These are phyloP conservation scores for Mortierella sp. DNA, from an alignment of 371 early-diverging fungal genomes.

Conservation along the genomic window DNA sequence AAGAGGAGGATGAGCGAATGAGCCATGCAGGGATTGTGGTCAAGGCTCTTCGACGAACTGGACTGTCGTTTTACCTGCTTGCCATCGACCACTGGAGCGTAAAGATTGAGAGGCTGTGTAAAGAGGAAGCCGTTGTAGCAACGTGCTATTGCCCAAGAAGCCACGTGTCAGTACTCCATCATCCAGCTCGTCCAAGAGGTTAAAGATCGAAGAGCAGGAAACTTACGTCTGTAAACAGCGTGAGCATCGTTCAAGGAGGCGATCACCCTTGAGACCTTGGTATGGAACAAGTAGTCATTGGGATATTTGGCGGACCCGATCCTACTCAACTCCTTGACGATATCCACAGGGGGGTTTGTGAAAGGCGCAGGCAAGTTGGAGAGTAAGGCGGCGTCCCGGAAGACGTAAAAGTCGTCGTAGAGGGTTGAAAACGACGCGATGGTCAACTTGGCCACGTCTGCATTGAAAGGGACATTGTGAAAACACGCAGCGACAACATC, in stretches of 20 bases:
- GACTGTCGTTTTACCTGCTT: slow-evolving; percentile 24
- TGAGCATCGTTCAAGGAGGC: slow-evolving; percentile 46
- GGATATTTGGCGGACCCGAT: slow-evolving; percentile 36
- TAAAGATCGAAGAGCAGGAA: neutral
- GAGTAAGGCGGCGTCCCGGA: no score
- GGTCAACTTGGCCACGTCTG: no score
- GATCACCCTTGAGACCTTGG: slow-evolving; percentile 31
- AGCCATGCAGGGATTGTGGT: neutral
- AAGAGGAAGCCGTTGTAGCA: slow-evolving; percentile 21
- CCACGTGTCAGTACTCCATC: no score
- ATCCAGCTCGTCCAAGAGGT: no score
- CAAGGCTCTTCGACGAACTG: neutral
- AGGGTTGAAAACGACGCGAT: no score
- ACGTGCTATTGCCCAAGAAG: no score
- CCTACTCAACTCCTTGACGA: slow-evolving; percentile 24
- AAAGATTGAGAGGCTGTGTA: slow-evolving; percentile 12
- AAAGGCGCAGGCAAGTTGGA: no score
- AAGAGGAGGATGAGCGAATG: neutral
- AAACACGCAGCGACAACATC: no score
- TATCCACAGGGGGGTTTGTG: slow-evolving; percentile 25
- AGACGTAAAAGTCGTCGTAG: no score
- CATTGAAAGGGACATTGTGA: no score
- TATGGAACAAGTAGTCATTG: slow-evolving; percentile 42
- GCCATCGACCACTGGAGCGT: slow-evolving; percentile 30
- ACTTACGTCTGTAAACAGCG: slow-evolving; percentile 30